Evolutionary conservation across 164 flowering plant genomes (phyloP), one percentile per base, ranked within the genome.

Genomic region (Aristolochia californica): DNA sequence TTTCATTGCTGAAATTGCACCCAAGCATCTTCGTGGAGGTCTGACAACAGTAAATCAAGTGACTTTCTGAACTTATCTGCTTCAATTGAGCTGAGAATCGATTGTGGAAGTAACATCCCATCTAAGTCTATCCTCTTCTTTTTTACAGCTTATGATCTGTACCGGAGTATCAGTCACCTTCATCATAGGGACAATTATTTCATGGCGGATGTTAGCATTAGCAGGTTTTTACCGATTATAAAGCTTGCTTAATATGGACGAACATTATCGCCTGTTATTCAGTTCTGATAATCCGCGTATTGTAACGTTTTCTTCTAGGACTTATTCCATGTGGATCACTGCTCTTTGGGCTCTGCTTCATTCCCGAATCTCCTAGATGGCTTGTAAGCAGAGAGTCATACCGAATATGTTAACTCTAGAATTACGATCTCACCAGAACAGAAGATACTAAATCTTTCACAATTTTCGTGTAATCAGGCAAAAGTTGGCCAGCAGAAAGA

Each of bases 341-440:
- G 43, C 13, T 81, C 47, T 2, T 85, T 0, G 85, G 96, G 27
- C 43, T 84, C 49, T 72, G 77, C 70, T 80, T 79, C 70, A 68
- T 83, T 57, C 88, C 83, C 0, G 87, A 82, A 59, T 82, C 88
- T 23, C 87, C 88, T 30, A 78, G 88, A 77, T 82, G 84, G 83
- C 74, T 82, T 75, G 88, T 83, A 49, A 66, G 76, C 61, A 53
- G 40, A 43, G 53, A 48, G 11, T 23, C 15, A 24, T 25, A 57
- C 43, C 12, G 17, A 28, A 20, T 47, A 38, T 48, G 34, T n/a
- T 18, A 24, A 28, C 15, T 54, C n/a, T n/a, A n/a, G n/a, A n/a
- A n/a, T n/a, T n/a, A 14, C 16, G 21, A n/a, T n/a, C n/a, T n/a
- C 20, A 27, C 21, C 30, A 13, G 43, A 54, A 11, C 20, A 24